phyloP scores from a whole-genome alignment of 805 yeast species.

The Candida adriatica region DNA sequence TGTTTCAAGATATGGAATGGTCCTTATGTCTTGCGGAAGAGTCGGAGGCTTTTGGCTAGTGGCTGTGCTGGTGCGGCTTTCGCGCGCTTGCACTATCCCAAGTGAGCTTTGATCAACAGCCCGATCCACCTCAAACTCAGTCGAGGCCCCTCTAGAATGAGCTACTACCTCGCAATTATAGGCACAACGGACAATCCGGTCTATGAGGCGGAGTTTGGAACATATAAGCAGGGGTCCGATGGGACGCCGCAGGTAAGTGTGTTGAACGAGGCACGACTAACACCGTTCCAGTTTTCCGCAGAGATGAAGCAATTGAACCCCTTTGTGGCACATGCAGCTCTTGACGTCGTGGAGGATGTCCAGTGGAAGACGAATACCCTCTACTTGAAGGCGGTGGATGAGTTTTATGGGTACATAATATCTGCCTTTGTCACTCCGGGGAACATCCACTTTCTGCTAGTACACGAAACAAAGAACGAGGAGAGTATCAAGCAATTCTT shows the following conservation, averaged over 20 bases:
- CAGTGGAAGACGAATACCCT: slow-evolving; percentile 70
- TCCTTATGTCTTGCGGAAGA: too few species aligned
- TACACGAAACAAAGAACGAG: slow-evolving; percentile 57
- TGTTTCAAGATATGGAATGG: too few species aligned
- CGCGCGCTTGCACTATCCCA: too few species aligned
- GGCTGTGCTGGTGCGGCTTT: too few species aligned
- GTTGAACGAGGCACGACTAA: not conserved
- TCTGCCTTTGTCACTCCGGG: slow-evolving; percentile 87
- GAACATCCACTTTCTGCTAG: slow-evolving; percentile 70
- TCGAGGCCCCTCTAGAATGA: too few species aligned
- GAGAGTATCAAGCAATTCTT: slow-evolving; percentile 78
- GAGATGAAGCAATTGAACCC: slow-evolving; percentile 78
- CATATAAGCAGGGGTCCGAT: slow-evolving; percentile 59
- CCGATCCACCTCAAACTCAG: too few species aligned
- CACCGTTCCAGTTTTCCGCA: slow-evolving; percentile 40
- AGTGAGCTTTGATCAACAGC: too few species aligned
- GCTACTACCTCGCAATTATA: slow-evolving; percentile 83
- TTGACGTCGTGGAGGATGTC: slow-evolving; percentile 85
- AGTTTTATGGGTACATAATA: slow-evolving; percentile 75
- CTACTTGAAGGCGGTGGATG: slow-evolving; percentile 74
- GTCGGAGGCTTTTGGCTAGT: too few species aligned
- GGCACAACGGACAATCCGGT: slow-evolving; percentile 84
- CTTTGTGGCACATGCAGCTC: slow-evolving; percentile 78
- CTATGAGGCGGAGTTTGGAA: slow-evolving; percentile 81
- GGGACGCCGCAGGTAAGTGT: slow-evolving; percentile 36